Evolutionary conservation across 2,329 filamentous ascomycete genomes (phyloP), one percentile per base, ranked within the genome.

Genomic region (Hirsutella minnesotensis): DNA sequence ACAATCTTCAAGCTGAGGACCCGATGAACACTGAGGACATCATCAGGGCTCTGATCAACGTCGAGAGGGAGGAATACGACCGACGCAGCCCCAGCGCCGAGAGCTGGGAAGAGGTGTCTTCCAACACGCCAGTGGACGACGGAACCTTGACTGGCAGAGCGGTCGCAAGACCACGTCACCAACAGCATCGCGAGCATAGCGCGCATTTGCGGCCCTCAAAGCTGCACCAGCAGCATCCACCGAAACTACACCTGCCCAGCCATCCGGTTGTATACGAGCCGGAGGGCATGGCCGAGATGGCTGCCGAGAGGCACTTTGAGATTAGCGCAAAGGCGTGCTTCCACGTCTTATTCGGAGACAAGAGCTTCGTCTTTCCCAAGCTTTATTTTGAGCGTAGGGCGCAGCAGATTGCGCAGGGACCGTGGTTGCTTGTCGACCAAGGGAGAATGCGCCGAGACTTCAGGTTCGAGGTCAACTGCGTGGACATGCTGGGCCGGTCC

Each of bases 311-410:
- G 47, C 76, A 87, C 50, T 95, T 94, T 59, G 84, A 94, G 51
- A 81, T 96, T 47, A 94, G 86, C 48, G 83, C 92, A 38, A 96
- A 98, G 61, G 87, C 86, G 0, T 79, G 95, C 45, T 98, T 96
- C 61, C 90, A 96, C 56, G 86, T 96, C 15, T 74, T 98, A 41
- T 98, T 96, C 61, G 92, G 92, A 31, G 92, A 98, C 62, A 94
- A 90, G 65, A 94, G 86, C 58, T 86, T 89, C 29, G 81, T 96
- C 33, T 98, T 95, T 64, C 87, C 92, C 53, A 80, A 90, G 55
- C 70, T 96, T 24, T 90, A 95, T 58, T 83, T 86, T 57, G 87
- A 94, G 58, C 76, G 85, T 41, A 75, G 81, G 53, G 86, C 85
- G 13, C 77, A 81, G 59, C 79, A 81, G 48, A 88, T 95, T 48